Evolutionary conservation across 2,329 filamentous ascomycete species (phyloP).

Genomic region (Fusarium buxicola): DNA sequence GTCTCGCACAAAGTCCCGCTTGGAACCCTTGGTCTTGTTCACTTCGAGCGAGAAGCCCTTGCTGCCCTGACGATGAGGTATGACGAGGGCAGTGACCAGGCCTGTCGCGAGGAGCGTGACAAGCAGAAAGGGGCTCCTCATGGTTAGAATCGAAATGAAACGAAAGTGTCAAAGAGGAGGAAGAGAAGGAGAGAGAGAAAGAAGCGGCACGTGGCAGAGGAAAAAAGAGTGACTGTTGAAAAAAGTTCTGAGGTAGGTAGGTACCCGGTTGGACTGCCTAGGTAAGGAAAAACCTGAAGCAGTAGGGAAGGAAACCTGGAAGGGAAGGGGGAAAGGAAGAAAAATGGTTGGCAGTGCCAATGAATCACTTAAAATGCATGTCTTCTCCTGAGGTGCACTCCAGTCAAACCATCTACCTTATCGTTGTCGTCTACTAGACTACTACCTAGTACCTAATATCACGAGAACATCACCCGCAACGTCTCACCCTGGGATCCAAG

Average conservation of each 20-base stretch:
- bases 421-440: neutral
- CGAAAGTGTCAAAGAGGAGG: neutral
- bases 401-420: neutral
- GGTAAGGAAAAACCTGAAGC: no score
- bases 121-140: constrained; percentile 35
- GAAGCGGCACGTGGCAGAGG: neutral
- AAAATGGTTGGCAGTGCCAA: constrained; percentile 5
- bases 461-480: constrained; percentile 3
- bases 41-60: constrained; percentile 49
- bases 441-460: neutral
- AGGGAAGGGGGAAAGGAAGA: constrained; percentile 1
- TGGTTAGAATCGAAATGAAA: constrained; percentile 7
- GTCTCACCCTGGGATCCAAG: constrained; percentile 24
- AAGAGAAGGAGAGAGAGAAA: neutral
- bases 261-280: neutral
- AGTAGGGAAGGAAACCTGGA: neutral
- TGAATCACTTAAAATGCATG: constrained; percentile 14
- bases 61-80: constrained; percentile 12
- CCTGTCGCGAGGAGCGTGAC: constrained; percentile 23
- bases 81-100: constrained; percentile 24
- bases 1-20: constrained; percentile 50
- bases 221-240: no score
- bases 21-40: constrained; percentile 31
- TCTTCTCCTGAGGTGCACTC: constrained; percentile 3
- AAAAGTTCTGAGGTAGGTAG: neutral